Evolutionary conservation across 1,139 yeast species (phyloP), one percentile per base, ranked within the genome.

Genomic region (Diutina neorugosa): DNA sequence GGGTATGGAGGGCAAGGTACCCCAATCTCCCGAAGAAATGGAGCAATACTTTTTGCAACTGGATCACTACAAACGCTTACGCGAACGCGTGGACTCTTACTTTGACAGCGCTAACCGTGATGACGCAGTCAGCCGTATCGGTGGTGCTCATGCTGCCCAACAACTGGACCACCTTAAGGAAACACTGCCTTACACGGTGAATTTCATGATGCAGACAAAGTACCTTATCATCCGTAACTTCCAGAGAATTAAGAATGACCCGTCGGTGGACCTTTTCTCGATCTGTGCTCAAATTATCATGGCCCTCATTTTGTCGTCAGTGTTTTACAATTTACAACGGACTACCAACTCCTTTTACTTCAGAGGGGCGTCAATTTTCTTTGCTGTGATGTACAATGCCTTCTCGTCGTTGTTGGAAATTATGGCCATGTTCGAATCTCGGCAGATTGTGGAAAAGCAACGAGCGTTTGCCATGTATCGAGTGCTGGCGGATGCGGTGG

Each of bases 381-480:
- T 86, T 64, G 86, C 94, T 51, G 78, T 85, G 52, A 72, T 87
- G 62, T 86, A 84, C 68, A 86, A 86, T 65, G 88, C 91, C 18
- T 83, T 87, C 66, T 73, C 86, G 19, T 84, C 90, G 19, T 69
- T 86, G 60, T 73, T 86, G 64, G 95, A 87, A 66, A 81, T 87
- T 58, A 77, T 84, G 69, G 69, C 86, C 7, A 68, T 85, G 54
- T 82, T 76, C 59, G 90, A 84, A 61, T 83, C 88, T n/a, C 80
- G 95, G 62, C 82, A 86, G 2, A 79, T 87, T 57, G 86, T 86
- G 31, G 91, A 85, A 65, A 88, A 88, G 63, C 96, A 87, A 61
- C 83, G 83, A 63, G 75, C 81, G 46, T 86, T 80, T 65, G 88
- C 90, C 0, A 66, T 86, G 54, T 86, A 85, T 62, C 87, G 84